Conservation (phyloP, 1,284 basidiomycete genomes). For the Pholiota adiposa region DNA sequence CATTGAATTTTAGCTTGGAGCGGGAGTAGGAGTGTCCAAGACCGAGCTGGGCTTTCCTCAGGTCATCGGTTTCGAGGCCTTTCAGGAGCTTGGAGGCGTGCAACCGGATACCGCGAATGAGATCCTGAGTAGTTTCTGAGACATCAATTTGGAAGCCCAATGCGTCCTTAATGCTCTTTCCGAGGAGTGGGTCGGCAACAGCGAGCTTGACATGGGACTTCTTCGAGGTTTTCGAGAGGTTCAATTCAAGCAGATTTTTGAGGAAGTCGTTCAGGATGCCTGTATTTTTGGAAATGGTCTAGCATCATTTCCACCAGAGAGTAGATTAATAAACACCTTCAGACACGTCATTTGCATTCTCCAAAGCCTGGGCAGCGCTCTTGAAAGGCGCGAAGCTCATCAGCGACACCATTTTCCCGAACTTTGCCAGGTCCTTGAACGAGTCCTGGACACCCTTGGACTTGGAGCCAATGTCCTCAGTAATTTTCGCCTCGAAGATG, state of each 20-base stretch:
- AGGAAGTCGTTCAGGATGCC: constrained; percentile 90
- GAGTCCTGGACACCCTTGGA: constrained; percentile 86
- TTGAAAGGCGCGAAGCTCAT: constrained; percentile 96
- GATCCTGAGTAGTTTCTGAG: constrained; percentile 85
- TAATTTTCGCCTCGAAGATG: constrained; percentile 88
- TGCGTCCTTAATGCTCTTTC: constrained; percentile 80
- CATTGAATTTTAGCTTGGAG: constrained; percentile 99
- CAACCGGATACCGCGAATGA: constrained; percentile 92
- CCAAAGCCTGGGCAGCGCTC: constrained; percentile 93
- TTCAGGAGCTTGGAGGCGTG: constrained; percentile 93
- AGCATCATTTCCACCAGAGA: neutral
- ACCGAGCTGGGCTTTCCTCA: constrained; percentile 93
- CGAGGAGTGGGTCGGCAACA: constrained; percentile 83
- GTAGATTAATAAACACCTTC: constrained; percentile 67
- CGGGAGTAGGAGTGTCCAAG: constrained; percentile 98
- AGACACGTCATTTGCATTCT: constrained; percentile 96
- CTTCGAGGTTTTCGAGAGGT: constrained; percentile 82
- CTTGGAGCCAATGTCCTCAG: constrained; percentile 89
- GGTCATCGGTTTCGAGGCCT: constrained; percentile 88
- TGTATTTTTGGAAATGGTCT: constrained; percentile 31
- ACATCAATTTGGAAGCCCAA: constrained; percentile 85
- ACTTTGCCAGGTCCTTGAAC: constrained; percentile 87
- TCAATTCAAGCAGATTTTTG: constrained; percentile 86
- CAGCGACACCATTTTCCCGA: constrained; percentile 93
- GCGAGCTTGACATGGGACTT: constrained; percentile 84